Conservation (phyloP, 73 alveolate genomes). For the Tetrahymena borealis region DNA sequence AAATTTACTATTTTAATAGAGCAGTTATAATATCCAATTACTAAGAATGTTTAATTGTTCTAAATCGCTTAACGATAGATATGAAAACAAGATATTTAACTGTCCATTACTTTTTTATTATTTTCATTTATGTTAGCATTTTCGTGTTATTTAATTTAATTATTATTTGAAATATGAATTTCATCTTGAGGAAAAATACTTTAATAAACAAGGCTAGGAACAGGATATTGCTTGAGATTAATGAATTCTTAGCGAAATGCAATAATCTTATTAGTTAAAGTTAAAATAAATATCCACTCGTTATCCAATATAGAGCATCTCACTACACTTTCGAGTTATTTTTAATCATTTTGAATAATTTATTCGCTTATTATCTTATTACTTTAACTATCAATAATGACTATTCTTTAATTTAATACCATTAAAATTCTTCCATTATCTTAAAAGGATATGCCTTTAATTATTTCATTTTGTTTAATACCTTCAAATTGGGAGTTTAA, state of each 20-base stretch:
- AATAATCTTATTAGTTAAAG: not conserved
- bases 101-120: not conserved
- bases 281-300: not conserved
- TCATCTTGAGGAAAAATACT: not conserved
- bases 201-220: not conserved
- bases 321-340: not conserved
- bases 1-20: not conserved
- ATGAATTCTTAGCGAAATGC: not conserved
- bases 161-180: no score
- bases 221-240: not conserved
- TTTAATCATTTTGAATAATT: not conserved
- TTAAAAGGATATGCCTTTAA: not conserved
- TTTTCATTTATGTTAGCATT: not conserved
- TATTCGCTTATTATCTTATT: not conserved
- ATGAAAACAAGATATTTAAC: not conserved
- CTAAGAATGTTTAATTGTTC: not conserved
- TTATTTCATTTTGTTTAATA: not conserved
- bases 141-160: no score
- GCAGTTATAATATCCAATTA: not conserved
- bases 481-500: not conserved
- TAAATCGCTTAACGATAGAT: not conserved
- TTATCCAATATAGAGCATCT: not conserved
- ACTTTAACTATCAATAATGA: not conserved
- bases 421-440: not conserved
- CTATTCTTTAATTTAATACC: not conserved